Conservation (phyloP, 192 early-diverging fungal species). For the Jimgerdemannia lactiflua region DNA sequence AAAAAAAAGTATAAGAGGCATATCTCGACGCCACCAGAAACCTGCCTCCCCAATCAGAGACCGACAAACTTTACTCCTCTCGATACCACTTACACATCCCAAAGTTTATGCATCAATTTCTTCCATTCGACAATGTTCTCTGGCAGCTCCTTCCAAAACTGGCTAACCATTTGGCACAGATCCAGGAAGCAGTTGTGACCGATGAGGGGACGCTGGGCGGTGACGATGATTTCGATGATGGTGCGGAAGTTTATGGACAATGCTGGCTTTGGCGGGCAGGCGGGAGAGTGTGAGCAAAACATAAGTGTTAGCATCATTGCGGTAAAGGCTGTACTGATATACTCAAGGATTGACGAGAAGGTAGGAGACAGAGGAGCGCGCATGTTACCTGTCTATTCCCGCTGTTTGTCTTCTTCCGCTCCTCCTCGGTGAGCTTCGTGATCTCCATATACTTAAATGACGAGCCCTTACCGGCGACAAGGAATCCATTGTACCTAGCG, state of each 20-base stretch:
- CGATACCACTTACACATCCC: conserved; percentile 46
- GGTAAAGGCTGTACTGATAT: too few relatives aligned
- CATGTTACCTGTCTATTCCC: conserved; percentile 3
- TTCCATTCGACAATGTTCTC: conserved; percentile 69
- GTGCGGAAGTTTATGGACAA: conserved; percentile 58
- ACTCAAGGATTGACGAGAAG: not conserved
- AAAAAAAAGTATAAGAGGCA: not conserved
- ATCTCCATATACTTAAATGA: conserved; percentile 37
- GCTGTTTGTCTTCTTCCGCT: conserved; percentile 24
- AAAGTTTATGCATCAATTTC: conserved; percentile 45
- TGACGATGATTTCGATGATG: conserved; percentile 75
- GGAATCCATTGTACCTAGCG: conserved; percentile 42
- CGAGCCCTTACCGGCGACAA: conserved; percentile 30
- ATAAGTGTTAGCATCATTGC: not conserved
- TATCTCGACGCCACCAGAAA: not conserved
- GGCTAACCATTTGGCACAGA: conserved; percentile 73
- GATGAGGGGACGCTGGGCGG: conserved; percentile 71
- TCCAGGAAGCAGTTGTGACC: conserved; percentile 93
- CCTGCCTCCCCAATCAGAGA: too few relatives aligned
- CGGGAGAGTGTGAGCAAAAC: not conserved
- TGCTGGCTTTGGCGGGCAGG: not conserved
- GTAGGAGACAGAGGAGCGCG: not conserved
- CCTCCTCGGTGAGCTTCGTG: conserved; percentile 43
- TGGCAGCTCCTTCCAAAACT: conserved; percentile 75
- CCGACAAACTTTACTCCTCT: not conserved